A percentile compares a stretch with the other conserved stretches of the same genome.
phyloP scores from a whole-genome alignment of 768 basidiomycete genomes.

The Macrolepiota fuliginosa region DNA sequence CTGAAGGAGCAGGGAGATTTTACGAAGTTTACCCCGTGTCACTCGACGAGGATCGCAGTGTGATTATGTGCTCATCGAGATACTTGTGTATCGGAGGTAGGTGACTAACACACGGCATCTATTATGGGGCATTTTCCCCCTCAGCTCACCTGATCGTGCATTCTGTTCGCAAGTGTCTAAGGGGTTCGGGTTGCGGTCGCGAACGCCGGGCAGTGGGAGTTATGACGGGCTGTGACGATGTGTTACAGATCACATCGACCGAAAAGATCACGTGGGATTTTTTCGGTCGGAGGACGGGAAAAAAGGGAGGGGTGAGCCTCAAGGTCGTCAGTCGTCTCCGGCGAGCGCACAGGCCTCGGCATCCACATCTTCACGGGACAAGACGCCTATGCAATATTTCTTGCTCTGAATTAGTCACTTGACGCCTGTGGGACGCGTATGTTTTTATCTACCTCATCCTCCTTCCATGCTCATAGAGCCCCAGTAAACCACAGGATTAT shows the following conservation, averaged over 20 bases:
- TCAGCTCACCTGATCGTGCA: too few relatives aligned
- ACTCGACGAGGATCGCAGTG: background rate
- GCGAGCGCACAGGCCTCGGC: background rate
- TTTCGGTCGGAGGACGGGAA: background rate
- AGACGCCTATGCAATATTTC: constrained; percentile 7
- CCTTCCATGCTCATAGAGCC: background rate
- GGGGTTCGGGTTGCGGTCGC: too few relatives aligned
- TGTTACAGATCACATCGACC: too few relatives aligned
- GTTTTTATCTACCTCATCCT: background rate
- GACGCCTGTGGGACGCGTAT: constrained; percentile 8
- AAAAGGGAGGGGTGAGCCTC: background rate
- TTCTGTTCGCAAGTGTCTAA: too few relatives aligned
- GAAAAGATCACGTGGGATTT: constrained; percentile 2
- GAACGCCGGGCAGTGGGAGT: too few relatives aligned
- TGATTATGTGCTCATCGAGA: background rate
- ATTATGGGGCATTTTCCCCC: too few relatives aligned
- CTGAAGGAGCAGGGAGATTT: background rate
- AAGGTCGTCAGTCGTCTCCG: background rate
- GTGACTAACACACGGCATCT: too few relatives aligned
- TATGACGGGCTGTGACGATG: background rate
- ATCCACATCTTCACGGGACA: background rate
- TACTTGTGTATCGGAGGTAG: background rate
- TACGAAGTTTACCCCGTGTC: background rate
- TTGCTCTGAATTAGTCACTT: background rate
- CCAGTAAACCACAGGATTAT: constrained; percentile 1